phyloP scores from a whole-genome alignment of 2,329 filamentous ascomycete genomes.

The Ophiosphaerella narmari region DNA sequence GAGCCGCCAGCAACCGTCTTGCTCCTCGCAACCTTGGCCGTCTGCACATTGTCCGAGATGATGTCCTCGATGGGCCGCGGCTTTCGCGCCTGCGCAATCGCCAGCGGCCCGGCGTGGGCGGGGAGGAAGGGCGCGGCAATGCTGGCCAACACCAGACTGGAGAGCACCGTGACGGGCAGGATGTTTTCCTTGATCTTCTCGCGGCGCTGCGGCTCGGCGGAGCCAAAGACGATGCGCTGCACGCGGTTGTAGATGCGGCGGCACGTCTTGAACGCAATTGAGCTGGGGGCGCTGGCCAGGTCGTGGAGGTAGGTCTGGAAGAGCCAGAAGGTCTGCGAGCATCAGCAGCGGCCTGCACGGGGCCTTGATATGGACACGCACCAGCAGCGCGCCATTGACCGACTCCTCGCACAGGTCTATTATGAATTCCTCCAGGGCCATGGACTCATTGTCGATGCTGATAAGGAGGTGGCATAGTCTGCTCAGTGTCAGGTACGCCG shows the following conservation, averaged over 20 bases:
- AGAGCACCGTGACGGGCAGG: constrained; percentile 77
- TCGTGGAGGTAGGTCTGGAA: constrained; percentile 89
- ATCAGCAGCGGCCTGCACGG: not conserved
- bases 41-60: constrained; percentile 62
- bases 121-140: constrained; percentile 75
- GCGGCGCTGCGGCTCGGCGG: constrained; percentile 68
- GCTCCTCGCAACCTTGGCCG: constrained; percentile 66
- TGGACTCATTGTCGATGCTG: constrained; percentile 87
- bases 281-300: constrained; percentile 74
- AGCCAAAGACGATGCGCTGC: constrained; percentile 83
- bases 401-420: constrained; percentile 86
- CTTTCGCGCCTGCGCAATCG: constrained; percentile 79
- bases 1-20: constrained; percentile 66
- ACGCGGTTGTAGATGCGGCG: constrained; percentile 86
- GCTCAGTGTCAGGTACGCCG: constrained; percentile 47
- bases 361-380: constrained; percentile 50
- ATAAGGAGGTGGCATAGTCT: constrained; percentile 82
- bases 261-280: constrained; percentile 79
- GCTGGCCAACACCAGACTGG: constrained; percentile 78
- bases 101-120: constrained; percentile 78
- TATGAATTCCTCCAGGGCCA: constrained; percentile 87
- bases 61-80: constrained; percentile 67
- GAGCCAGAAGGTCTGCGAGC: constrained; percentile 78
- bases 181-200: constrained; percentile 83
- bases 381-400: constrained; percentile 80